Evolutionary conservation across 345 rosid genomes (phyloP), one percentile per base, ranked within the genome.

Genomic region (Linum usitatissimum): DNA sequence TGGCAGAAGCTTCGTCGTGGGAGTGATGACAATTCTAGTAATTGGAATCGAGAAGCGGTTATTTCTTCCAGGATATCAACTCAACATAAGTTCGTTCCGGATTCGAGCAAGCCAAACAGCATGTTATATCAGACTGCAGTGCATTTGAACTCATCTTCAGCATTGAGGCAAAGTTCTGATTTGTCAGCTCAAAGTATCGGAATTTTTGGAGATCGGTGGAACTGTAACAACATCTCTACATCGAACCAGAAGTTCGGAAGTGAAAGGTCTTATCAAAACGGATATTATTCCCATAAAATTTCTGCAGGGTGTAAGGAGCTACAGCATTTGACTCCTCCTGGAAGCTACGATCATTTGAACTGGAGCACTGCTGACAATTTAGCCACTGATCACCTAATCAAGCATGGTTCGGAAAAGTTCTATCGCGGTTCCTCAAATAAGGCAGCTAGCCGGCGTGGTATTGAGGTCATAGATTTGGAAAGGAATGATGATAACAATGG

Each of bases 251-350:
- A 28, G 66, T 18, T 59, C 56, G 70, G 23, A 71, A 63, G 72
- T 13, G 73, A 75, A 66, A 40, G 20, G 14, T 55, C 70, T 9
- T 51, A 71, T 67, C 74, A 72, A 67, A 78, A 74, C 65, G 68
- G 61, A 68, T 63, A 64, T 58, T 63, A 64, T 58, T 60, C 59
- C 68, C 30, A 30, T 40, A 60, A 76, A 69, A 70, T 78, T 64
- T 72, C 70, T 62, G 66, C 76, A 67, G 79, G 76, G 40, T 80
- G 81, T 12, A 81, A 74, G 71, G 77, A 75, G 53, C 64, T 70
- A 39, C 61, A n/a, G 17, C 60, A 62, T 69, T 51, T 55, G 55
- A 30, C 18, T 36, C 55, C 69, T 18, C 65, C 64, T 1, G 64
- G 51, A 62, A 66, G 67, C 53, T 75, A 69, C 56, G 54, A 64